Percentiles rank a stretch among this genome's conserved stretches.
phyloP scores from a whole-genome alignment of 768 basidiomycete species.

The Vararia minispora region DNA sequence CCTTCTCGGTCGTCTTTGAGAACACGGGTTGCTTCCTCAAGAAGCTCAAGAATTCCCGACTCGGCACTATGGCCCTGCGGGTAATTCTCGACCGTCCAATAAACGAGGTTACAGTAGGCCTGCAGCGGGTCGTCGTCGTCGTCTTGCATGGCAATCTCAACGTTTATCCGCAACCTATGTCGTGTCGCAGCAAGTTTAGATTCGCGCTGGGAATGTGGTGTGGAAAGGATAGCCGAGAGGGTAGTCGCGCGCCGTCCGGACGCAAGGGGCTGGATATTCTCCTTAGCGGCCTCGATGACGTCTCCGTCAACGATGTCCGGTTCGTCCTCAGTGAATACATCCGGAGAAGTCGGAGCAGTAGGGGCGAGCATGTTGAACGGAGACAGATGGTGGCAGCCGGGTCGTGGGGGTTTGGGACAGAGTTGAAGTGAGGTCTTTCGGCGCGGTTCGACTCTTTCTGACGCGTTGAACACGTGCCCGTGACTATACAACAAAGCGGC shows the following conservation, averaged over 20 bases:
- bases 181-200: conserved; percentile 54
- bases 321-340: conserved; percentile 29
- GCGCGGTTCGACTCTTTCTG: too few relatives aligned
- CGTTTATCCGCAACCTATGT: conserved; percentile 57
- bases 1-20: conserved; percentile 69
- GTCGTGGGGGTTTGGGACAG: too few relatives aligned
- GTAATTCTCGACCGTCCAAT: conserved; percentile 92
- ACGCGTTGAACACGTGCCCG: too few relatives aligned
- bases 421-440: too few relatives aligned
- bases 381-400: too few relatives aligned
- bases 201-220: conserved; percentile 70
- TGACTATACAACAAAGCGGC: too few relatives aligned
- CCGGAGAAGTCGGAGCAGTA: conserved; percentile 7
- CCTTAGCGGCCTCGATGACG: conserved; percentile 72
- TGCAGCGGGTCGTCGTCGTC: conserved; percentile 80
- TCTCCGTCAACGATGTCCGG: conserved; percentile 65
- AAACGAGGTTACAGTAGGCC: conserved; percentile 74
- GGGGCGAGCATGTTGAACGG: too few relatives aligned
- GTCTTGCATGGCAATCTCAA: conserved; percentile 54
- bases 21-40: conserved; percentile 85
- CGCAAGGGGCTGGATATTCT: conserved; percentile 78
- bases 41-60: conserved; percentile 81
- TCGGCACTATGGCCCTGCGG: conserved; percentile 86
- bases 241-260: conserved; percentile 72
- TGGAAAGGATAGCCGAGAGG: conserved; percentile 60